Evolutionary conservation across 192 early-diverging fungal species (phyloP), one percentile per base, ranked within the genome.

Genomic region (Linnemannia schmuckeri): DNA sequence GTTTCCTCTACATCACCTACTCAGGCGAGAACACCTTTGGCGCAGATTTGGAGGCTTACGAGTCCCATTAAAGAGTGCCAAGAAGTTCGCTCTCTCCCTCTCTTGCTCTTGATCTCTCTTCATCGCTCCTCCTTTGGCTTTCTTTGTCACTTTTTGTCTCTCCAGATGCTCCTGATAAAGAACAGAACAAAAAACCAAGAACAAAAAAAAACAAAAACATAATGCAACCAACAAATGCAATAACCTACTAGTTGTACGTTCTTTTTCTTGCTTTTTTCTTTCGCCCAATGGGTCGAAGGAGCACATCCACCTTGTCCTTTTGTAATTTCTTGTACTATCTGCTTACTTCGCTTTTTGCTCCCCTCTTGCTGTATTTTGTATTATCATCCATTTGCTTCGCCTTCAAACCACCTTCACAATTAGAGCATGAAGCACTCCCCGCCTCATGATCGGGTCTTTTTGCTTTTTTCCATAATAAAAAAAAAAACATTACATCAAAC

Each of bases 1-100:
- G 98, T 18, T 99, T 99, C 91, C 90, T 99, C 87, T 99, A 97
- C 88, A 96, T 97, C 83, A 97, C 95, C 89, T 94, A 97, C 82
- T 96, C 96, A 74, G 96, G 96, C 72, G 96, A 97, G 91, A 97
- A 96, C 81, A 97, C 96, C 33, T 97, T 97, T 89, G 96, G 96
- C 38, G 70, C 76, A 47, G 66, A 74, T 37, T 52, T 75, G 44
- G 85, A 80, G 57, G 47, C 41, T 30, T 42, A 57, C 12, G 78
- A 87, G 41, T 63, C 76, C 3, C 49, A 80, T 40, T 85, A 85
- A 72, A 83, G 61, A 66, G 61, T 76, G 30, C 22, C 15, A 7
- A 35, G 78, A 61, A 24, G 49, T 30, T 22, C 27, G 15, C 41
- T 49, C 52, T 70, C n/a, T 37, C 37, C 37, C 24, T 42, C 38